Evolutionary conservation across 495 filamentous ascomycete genomes (phyloP).

Genomic region (Penicillium nucicola): DNA sequence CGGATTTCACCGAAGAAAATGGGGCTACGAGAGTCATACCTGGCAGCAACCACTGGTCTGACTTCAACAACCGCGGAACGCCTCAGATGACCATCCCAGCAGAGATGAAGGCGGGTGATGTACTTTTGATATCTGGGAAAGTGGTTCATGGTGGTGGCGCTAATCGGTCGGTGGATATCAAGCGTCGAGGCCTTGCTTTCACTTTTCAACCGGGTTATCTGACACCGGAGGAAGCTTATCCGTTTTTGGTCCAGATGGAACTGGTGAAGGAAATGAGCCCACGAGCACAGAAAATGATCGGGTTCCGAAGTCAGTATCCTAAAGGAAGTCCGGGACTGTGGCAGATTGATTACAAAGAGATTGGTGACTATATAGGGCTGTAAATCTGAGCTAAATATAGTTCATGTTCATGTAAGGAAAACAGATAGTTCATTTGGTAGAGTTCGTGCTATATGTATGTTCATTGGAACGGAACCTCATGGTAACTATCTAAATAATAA

Average conservation of each 20-base stretch:
- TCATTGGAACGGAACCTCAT: too few relatives aligned
- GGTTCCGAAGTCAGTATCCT: constrained; percentile 9
- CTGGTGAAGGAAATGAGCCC: not conserved
- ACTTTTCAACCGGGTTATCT: not conserved
- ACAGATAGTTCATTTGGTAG: too few relatives aligned
- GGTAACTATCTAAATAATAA: too few relatives aligned
- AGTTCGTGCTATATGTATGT: too few relatives aligned
- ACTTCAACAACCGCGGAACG: not conserved
- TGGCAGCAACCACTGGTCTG: constrained; percentile 34
- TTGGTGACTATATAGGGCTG: not conserved
- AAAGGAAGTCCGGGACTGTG: not conserved
- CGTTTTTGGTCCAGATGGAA: not conserved
- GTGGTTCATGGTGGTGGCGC: not conserved
- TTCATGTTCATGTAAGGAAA: too few relatives aligned
- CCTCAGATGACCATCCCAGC: not conserved
- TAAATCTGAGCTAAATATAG: too few relatives aligned
- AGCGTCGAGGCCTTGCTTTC: not conserved
- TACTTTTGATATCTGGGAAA: not conserved
- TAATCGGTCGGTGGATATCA: not conserved
- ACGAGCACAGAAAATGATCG: constrained; percentile 8
- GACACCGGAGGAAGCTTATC: not conserved
- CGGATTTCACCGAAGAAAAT: constrained; percentile 29
- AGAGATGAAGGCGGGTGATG: not conserved
- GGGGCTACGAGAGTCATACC: constrained; percentile 41
- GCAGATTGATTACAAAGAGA: not conserved